Evolutionary conservation across 768 basidiomycete genomes (phyloP), one percentile per base, ranked within the genome.

Genomic region (Auriscalpium microsporum): DNA sequence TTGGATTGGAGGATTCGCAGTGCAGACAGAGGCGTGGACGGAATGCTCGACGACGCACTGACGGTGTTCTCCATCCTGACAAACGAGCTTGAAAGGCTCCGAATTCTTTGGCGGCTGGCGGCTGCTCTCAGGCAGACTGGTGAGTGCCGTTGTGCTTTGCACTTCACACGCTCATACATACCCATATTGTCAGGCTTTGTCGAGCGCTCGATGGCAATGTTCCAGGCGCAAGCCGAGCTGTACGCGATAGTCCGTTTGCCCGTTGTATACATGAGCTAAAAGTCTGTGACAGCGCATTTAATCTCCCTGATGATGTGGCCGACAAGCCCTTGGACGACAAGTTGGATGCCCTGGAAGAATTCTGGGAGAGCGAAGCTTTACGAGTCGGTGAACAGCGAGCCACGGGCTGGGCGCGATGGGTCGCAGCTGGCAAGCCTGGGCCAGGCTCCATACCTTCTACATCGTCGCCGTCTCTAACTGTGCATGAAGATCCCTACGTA

Each of bases 161-260:
- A 2, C 44, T 53, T 42, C n/a, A 21, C 28, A 14, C n/a, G 19
- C 10, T 34, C 10, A 50, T 56, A 7, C 10, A 50, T 56, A 7
- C 49, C 19, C 28, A 37, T 45, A 11, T 34, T 21, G 16, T 35
- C 61, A 91, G 89, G 90, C 11, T 91, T 78, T 58, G 58, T 74
- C 45, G 90, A 93, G 69, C 80, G 85, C 48, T 84, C 86, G 11
- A 82, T 75, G 52, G 88, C 88, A 3, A 71, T 90, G 63, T 86
- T 90, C 62, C 90, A 93, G 66, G 88, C 87, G 10, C 87, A 93
- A 68, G 80, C 84, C 14, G 90, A 92, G 70, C 62, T 91, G 90
- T 92, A 71, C 61, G 83, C n/a, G 52, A 47, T 45, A 11, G 28
- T 42, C 21, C 28, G 14, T 6, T 53, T 17, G 21, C 28, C 28